phyloP scores from a whole-genome alignment of 2,329 filamentous ascomycete species.

The Cordyceps farinosa region DNA sequence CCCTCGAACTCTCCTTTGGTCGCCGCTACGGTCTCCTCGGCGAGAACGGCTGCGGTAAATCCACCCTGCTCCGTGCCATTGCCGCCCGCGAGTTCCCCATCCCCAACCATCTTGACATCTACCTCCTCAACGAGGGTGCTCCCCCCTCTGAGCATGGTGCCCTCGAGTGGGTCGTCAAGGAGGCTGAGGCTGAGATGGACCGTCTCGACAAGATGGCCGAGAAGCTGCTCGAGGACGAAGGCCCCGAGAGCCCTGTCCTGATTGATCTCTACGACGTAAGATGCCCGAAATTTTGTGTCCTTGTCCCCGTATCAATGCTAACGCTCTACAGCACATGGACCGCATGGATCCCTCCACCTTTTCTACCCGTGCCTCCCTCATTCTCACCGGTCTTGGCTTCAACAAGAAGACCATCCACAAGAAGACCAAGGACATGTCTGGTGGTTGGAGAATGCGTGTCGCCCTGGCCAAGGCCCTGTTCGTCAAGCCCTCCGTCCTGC shows the following conservation, averaged over 20 bases:
- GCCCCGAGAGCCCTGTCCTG: constrained; percentile 83
- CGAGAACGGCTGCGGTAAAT: constrained; percentile 99
- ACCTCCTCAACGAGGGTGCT: constrained; percentile 95
- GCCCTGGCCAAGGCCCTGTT: constrained; percentile 96
- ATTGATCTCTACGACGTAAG: constrained; percentile 94
- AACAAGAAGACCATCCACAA: constrained; percentile 98
- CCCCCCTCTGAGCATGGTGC: constrained; percentile 85
- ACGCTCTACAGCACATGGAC: constrained; percentile 75
- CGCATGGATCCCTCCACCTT: constrained; percentile 98
- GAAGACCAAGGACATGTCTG: constrained; percentile 99
- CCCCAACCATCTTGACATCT: constrained; percentile 95
- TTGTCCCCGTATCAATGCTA: constrained; percentile 11
- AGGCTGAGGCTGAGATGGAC: constrained; percentile 90
- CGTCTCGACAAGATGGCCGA: constrained; percentile 86
- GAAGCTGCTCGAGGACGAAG: constrained; percentile 84
- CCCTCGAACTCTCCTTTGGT: constrained; percentile 86
- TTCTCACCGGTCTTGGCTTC: constrained; percentile 97
- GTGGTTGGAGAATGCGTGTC: constrained; percentile 99
- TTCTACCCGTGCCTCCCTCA: constrained; percentile 89
- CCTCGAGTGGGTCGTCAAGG: constrained; percentile 92
- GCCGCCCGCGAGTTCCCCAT: constrained; percentile 91
- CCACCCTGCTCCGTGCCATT: constrained; percentile 94
- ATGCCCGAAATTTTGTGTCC: constrained; percentile 19
- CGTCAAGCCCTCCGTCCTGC: constrained; percentile 91
- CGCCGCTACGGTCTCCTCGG: constrained; percentile 92